These are phyloP conservation scores for Colletotrichum melonis DNA, from an alignment of 2,329 filamentous ascomycete species.

Conservation along the genomic window DNA sequence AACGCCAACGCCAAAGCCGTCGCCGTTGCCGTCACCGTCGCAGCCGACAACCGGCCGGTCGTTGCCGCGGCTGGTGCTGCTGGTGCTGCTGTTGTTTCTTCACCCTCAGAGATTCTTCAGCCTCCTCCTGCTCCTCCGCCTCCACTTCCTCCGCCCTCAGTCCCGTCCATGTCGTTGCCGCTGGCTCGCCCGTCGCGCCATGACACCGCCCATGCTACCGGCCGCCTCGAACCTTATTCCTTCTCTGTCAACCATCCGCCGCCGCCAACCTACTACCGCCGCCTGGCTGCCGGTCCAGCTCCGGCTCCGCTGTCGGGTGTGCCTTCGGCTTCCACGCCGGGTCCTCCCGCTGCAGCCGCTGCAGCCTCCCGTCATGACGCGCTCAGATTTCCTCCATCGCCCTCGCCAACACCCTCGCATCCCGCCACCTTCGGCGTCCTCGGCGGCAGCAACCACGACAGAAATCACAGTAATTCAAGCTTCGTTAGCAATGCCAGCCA, in stretches of 20 bases:
- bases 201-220: constrained; percentile 10
- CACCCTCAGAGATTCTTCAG: background rate
- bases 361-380: constrained; percentile 17
- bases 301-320: background rate
- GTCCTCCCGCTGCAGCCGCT: background rate
- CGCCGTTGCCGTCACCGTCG: constrained; percentile 11
- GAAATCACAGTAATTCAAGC: constrained; percentile 20
- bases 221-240: constrained; percentile 10
- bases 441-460: background rate
- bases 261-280: constrained; percentile 14
- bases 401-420: constrained; percentile 30
- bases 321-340: background rate
- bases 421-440: constrained; percentile 4
- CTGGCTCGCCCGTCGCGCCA: constrained; percentile 10
- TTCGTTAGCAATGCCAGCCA: constrained; percentile 1
- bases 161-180: constrained; percentile 15
- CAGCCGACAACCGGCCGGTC: constrained; percentile 9
- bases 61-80: background rate
- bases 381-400: constrained; percentile 28
- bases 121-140: background rate
- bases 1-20: constrained; percentile 10
- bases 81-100: background rate
- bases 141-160: background rate
- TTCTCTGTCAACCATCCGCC: background rate
- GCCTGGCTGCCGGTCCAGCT: constrained; percentile 11